Base-by-base conservation (phyloP, 495 filamentous ascomycete species). In the Penicillium chermesinum region DNA sequence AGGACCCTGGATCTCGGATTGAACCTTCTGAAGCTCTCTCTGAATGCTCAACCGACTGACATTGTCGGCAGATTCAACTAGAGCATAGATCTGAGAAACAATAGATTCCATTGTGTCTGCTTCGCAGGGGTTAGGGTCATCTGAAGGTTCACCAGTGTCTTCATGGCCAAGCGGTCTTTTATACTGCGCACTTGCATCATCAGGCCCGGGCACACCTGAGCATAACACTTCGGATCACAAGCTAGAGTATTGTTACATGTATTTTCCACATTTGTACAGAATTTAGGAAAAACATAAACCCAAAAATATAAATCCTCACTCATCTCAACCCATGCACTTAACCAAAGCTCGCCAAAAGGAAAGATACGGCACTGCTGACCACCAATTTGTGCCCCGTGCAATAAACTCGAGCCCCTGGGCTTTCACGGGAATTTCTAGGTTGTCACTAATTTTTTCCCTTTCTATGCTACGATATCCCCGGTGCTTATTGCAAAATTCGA, bases 71-170 rank as follows among this genome's bases (percentile, higher is more conserved):
- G 51, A 38, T 33, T 49, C 17, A 34, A 50, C 53, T 39, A 66
- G 38, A 1, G 44, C 38, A 22, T 42, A 50, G 14, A 67, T 56
- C 39, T 67, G 58, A 36, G 51, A 14, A 35, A 61, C 17, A 22
- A 62, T 52, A n/a, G 53, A 20, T 30, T 67, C 61, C 64, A 67
- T 67, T 18, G 38, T 48, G 51, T 16, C 5, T 3, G 22, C 17
- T 6, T n/a, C n/a, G n/a, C n/a, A n/a, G n/a, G n/a, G n/a, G n/a
- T n/a, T n/a, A n/a, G n/a, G n/a, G n/a, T n/a, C n/a, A n/a, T n/a
- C n/a, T n/a, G n/a, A n/a, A n/a, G n/a, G 38, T 19, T 41, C 8
- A 13, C 30, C 7, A 33, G 35, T 37, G 15, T 37, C 15, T 37
- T 13, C 35, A 6, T 37, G 35, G 12, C 35, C 35, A 17, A n/a